Evolutionary conservation across 139 green algal species (phyloP).

Genomic region (Micractinium sp.): DNA sequence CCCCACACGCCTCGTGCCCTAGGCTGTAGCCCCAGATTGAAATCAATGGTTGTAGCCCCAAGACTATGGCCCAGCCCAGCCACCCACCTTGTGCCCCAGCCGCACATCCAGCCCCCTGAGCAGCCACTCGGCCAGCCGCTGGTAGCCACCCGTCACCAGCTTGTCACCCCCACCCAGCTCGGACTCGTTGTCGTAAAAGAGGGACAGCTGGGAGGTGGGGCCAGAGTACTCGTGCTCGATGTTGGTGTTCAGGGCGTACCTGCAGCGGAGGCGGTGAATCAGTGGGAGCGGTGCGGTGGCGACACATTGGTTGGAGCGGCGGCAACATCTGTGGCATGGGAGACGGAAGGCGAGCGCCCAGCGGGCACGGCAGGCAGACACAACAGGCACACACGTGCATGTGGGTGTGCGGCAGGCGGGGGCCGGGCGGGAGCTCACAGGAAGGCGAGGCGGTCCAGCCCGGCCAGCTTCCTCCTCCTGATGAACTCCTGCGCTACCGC

Average conservation of each 20-base stretch:
- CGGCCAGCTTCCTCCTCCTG: neutral
- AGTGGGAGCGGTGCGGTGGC: neutral
- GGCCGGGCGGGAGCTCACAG: neutral
- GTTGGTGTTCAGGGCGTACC: slow-evolving; percentile 6
- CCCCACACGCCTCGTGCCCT: no score
- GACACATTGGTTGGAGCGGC: neutral
- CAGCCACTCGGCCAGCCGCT: neutral
- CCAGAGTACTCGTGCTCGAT: slow-evolving; percentile 38
- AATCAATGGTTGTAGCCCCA: no score
- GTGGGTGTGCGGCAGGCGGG: neutral
- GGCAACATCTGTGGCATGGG: neutral
- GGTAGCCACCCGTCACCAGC: slow-evolving; percentile 20
- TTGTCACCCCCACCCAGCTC: slow-evolving; percentile 19
- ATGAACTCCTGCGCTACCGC: neutral
- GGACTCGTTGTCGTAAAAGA: slow-evolving; percentile 8
- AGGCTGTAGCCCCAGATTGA: no score
- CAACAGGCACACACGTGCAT: no score
- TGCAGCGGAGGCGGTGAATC: neutral
- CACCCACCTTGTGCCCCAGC: slow-evolving; percentile 1
- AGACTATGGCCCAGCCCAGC: no score
- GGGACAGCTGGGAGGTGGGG: slow-evolving; percentile 3
- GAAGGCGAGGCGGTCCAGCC: neutral
- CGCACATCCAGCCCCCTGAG: neutral
- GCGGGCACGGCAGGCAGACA: neutral
- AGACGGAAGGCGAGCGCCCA: neutral